phyloP scores from a whole-genome alignment of 2,329 filamentous ascomycete genomes.

The Sporothrix pallida region DNA sequence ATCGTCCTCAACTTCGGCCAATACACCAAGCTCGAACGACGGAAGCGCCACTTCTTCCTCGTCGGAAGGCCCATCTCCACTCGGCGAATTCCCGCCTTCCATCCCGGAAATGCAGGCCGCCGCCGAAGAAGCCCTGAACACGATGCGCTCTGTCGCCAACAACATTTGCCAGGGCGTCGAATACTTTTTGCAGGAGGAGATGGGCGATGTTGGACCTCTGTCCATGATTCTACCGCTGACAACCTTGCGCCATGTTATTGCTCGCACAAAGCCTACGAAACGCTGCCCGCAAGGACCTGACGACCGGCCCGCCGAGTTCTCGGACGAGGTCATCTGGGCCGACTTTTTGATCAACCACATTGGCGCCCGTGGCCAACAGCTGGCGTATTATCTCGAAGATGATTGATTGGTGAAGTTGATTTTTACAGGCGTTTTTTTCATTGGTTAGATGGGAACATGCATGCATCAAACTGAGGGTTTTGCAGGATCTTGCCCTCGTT shows the following conservation, averaged over 20 bases:
- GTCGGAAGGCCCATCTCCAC: neutral
- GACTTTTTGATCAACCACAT: constrained; percentile 32
- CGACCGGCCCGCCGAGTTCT: constrained; percentile 28
- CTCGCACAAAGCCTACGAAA: neutral
- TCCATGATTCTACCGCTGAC: constrained; percentile 35
- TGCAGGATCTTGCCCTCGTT: no score
- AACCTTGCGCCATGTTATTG: constrained; percentile 28
- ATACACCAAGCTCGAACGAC: neutral
- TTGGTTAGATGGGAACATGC: no score
- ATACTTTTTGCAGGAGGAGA: constrained; percentile 37
- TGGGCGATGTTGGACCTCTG: constrained; percentile 38
- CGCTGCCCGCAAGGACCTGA: constrained; percentile 14
- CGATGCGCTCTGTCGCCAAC: constrained; percentile 29
- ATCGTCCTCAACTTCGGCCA: neutral
- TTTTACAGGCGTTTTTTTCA: neutral
- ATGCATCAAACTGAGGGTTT: no score
- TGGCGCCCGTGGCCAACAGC: constrained; percentile 33
- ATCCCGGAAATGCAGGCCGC: constrained; percentile 21
- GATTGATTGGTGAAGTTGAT: neutral
- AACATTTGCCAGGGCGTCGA: constrained; percentile 40
- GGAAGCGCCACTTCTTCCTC: neutral
- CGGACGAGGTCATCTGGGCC: constrained; percentile 34
- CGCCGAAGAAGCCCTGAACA: neutral
- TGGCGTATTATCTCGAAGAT: constrained; percentile 32
- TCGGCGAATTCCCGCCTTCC: constrained; percentile 8